Conservation (phyloP, 768 basidiomycete species). For the Lentinus brumalis region DNA sequence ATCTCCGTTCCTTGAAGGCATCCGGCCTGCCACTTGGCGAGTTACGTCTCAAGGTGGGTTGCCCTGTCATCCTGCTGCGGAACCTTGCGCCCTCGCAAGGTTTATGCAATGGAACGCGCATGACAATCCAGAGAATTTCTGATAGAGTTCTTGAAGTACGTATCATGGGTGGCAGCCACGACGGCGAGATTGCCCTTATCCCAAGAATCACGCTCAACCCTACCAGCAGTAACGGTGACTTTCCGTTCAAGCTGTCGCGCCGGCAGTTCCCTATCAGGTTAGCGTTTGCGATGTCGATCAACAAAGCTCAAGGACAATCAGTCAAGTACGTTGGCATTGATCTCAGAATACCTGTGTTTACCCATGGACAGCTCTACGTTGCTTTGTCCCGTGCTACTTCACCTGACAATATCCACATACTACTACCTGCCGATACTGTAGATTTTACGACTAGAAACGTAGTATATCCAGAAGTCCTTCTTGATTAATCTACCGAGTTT, state of each 20-base stretch:
- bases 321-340: constrained; percentile 44
- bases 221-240: constrained; percentile 29
- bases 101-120: constrained; percentile 40
- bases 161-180: constrained; percentile 39
- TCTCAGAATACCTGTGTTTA: constrained; percentile 38
- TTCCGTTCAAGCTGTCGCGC: constrained; percentile 30
- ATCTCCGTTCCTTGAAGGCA: constrained; percentile 34
- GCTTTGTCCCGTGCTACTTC: constrained; percentile 42
- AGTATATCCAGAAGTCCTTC: constrained; percentile 3
- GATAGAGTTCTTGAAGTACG: constrained; percentile 37
- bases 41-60: constrained; percentile 16
- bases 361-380: constrained; percentile 49
- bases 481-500: background rate
- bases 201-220: constrained; percentile 37
- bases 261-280: constrained; percentile 46
- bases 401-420: constrained; percentile 28
- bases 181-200: constrained; percentile 31
- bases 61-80: constrained; percentile 44
- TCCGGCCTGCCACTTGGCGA: constrained; percentile 40
- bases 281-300: constrained; percentile 34
- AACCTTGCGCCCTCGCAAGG: constrained; percentile 42
- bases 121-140: constrained; percentile 29
- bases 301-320: constrained; percentile 50
- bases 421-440: constrained; percentile 9
- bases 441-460: background rate